Evolutionary conservation across 192 early-diverging fungal species (phyloP), one percentile per base, ranked within the genome.

Genomic region (Chytriomyces sp.): DNA sequence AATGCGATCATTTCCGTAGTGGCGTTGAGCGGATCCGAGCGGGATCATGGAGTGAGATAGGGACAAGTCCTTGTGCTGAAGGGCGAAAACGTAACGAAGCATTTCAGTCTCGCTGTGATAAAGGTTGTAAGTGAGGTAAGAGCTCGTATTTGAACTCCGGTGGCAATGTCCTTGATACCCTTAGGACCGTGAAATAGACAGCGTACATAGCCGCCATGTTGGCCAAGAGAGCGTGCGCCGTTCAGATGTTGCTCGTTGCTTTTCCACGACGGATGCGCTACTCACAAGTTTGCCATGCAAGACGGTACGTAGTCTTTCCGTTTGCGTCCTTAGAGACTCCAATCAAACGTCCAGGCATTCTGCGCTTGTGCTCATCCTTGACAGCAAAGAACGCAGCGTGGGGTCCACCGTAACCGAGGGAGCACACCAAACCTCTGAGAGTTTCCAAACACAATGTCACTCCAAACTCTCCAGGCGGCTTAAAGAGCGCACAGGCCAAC

Each of bases 141-240:
- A 31, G 56, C 26, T 26, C 12, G 41, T 17, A n/a, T n/a, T n/a
- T 99, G 95, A 64, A 99, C 91, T 61, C 94, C 92, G 75, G 92
- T 85, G 41, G 95, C 96, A 78, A 98, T 98, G 26, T 85, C 86
- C 71, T 84, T 85, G 64, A 99, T 85, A 38, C 98, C 96, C 71
- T 91, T 80, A 37, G 98, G 96, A 49, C 98, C 98, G 78, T 99
- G 98, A 84, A n/a, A n/a, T 98, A 99, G 59, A 99, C 93, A 31
- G 93, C 94, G 74, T 99, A 99, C 92, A 99, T 97, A 52, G 94
- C 98, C 33, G 95, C 88, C 96, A 99, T 98, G 88, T 99, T 99
- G 63, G 98, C 98, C 59, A 99, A 85, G 60, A 99, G 87, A 37
- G 96, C 98, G 80, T 99, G 98, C 26, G 98, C 95, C 0, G 98